Evolutionary conservation across 2,329 filamentous ascomycete species (phyloP).

Genomic region (Penicillium sp.): DNA sequence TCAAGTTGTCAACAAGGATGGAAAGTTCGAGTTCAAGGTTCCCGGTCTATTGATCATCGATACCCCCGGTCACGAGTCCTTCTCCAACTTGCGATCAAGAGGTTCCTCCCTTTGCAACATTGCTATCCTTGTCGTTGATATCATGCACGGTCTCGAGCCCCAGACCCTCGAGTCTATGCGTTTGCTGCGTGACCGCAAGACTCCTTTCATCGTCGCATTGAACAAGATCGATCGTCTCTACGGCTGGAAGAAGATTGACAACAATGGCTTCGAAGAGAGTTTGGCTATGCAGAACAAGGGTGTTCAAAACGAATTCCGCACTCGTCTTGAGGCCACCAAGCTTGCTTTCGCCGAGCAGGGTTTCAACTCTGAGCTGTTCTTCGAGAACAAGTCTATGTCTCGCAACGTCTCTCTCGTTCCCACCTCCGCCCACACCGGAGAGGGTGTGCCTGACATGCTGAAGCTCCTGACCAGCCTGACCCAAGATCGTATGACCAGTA

Average conservation of each 20-base stretch:
- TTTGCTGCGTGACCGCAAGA: conserved; percentile 86
- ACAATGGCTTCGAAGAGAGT: conserved; percentile 96
- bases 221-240: conserved; percentile 99
- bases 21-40: conserved; percentile 92
- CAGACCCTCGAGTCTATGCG: conserved; percentile 98
- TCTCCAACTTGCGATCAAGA: conserved; percentile 94
- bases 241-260: conserved; percentile 97
- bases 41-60: conserved; percentile 96
- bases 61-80: conserved; percentile 99
- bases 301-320: conserved; percentile 90
- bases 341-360: conserved; percentile 92
- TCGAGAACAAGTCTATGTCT: conserved; percentile 97
- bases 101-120: conserved; percentile 99
- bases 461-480: conserved; percentile 90
- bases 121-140: conserved; percentile 97
- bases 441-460: conserved; percentile 98
- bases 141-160: conserved; percentile 98
- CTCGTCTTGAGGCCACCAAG: conserved; percentile 86
- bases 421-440: conserved; percentile 96
- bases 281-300: conserved; percentile 85
- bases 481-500: conserved; percentile 95
- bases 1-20: conserved; percentile 85
- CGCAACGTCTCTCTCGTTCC: conserved; percentile 93
- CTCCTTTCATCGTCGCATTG: conserved; percentile 95
- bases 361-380: conserved; percentile 96